A percentile compares a stretch with the other conserved stretches of the same genome.
Conservation (phyloP, 768 basidiomycete genomes). For the Pleurotus ostreatus region DNA sequence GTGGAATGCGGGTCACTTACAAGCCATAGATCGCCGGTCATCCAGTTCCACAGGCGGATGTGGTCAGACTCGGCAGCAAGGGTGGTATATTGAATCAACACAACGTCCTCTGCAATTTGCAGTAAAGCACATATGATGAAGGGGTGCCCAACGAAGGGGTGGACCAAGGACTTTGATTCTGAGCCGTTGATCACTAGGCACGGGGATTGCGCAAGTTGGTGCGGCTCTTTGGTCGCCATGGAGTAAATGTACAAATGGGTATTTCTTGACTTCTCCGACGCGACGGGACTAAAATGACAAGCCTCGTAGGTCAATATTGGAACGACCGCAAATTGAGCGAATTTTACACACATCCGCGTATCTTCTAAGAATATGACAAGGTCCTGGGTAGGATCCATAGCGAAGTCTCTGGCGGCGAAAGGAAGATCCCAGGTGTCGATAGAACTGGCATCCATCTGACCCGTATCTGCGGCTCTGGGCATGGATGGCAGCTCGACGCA, state of each 20-base stretch:
- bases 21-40: constrained; percentile 32
- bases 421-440: constrained; percentile 29
- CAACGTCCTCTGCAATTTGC: constrained; percentile 51
- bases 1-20: constrained; percentile 26
- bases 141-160: constrained; percentile 20
- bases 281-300: constrained; percentile 2
- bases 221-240: constrained; percentile 34
- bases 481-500: constrained; percentile 22
- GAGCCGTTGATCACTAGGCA: constrained; percentile 21
- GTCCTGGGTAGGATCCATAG: constrained; percentile 65
- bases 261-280: constrained; percentile 7
- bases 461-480: constrained; percentile 9
- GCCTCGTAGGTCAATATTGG: background rate
- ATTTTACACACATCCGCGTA: constrained; percentile 14
- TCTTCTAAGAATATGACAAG: constrained; percentile 40
- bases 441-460: background rate
- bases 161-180: constrained; percentile 12
- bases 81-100: constrained; percentile 41
- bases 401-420: constrained; percentile 48
- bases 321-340: no score
- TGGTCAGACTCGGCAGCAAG: constrained; percentile 21
- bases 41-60: constrained; percentile 52
- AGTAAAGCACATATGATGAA: constrained; percentile 21
- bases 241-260: constrained; percentile 37
- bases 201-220: constrained; percentile 35